Evolutionary conservation across 2,329 filamentous ascomycete species (phyloP).

Genomic region (Verticillium tricorpus): DNA sequence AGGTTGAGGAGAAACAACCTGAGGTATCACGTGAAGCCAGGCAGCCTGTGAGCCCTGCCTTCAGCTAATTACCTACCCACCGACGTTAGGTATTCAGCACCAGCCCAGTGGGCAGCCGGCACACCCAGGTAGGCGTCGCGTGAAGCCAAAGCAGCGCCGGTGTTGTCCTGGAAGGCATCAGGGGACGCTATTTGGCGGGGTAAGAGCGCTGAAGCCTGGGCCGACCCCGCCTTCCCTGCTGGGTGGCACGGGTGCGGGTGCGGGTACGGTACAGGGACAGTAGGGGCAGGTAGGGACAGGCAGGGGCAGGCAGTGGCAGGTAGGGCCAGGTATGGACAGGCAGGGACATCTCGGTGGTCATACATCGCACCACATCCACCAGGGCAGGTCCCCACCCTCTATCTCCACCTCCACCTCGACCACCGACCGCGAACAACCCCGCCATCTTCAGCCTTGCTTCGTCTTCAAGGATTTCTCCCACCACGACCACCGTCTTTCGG

Average conservation of each 20-base stretch:
- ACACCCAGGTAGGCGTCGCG: no score
- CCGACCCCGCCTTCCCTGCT: neutral
- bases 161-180: neutral
- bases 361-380: neutral
- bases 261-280: no score
- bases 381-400: neutral
- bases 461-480: neutral
- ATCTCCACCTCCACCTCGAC: neutral
- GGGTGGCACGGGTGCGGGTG: no score
- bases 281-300: no score
- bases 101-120: no score
- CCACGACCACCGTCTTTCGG: neutral
- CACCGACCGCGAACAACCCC: neutral
- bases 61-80: no score
- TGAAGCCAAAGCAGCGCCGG: no score
- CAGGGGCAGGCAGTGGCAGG: no score
- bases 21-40: neutral
- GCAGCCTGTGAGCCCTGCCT: no score
- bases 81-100: no score
- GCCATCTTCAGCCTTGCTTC: neutral
- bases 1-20: neutral
- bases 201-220: neutral
- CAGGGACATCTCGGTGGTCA: no score
- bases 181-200: neutral
- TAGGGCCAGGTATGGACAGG: no score